Evolutionary conservation across 2,329 filamentous ascomycete species (phyloP).

Genomic region (Mycosphaerella sp.): DNA sequence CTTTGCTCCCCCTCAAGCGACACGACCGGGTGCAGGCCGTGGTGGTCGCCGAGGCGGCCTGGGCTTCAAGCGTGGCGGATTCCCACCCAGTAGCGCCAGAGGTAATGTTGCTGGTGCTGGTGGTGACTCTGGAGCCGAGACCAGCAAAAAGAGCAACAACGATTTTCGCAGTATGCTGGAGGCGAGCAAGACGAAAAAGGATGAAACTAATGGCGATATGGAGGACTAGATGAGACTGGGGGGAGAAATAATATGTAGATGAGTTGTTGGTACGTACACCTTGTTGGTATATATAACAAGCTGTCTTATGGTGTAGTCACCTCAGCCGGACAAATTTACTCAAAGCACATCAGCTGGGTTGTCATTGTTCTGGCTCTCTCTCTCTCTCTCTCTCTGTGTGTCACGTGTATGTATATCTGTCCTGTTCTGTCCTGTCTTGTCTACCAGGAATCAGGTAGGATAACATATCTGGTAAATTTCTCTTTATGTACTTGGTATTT

Average conservation of each 20-base stretch:
- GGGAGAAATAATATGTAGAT: not conserved
- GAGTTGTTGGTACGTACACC: not conserved
- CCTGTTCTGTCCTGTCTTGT: too few relatives aligned
- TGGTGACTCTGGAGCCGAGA: conserved; percentile 23
- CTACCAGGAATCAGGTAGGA: too few relatives aligned
- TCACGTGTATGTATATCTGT: too few relatives aligned
- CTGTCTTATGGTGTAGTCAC: too few relatives aligned
- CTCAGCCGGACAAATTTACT: too few relatives aligned
- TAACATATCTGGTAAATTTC: too few relatives aligned
- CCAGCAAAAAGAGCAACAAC: conserved; percentile 48
- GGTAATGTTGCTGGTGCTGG: conserved; percentile 23
- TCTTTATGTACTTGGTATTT: too few relatives aligned
- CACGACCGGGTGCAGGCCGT: conserved; percentile 41
- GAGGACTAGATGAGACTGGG: not conserved
- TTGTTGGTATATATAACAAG: not conserved
- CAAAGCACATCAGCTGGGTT: too few relatives aligned
- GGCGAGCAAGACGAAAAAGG: conserved; percentile 31
- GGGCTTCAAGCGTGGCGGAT: conserved; percentile 42
- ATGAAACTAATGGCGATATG: conserved; percentile 21
- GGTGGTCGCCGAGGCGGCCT: conserved; percentile 45
- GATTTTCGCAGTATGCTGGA: conserved; percentile 53
- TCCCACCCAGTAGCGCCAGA: conserved; percentile 21
- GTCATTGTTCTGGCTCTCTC: too few relatives aligned
- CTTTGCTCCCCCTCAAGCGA: conserved; percentile 30
- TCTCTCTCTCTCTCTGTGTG: too few relatives aligned